Conservation (phyloP, 176 grass and related monocot species). For the Oryza rufipogon region DNA sequence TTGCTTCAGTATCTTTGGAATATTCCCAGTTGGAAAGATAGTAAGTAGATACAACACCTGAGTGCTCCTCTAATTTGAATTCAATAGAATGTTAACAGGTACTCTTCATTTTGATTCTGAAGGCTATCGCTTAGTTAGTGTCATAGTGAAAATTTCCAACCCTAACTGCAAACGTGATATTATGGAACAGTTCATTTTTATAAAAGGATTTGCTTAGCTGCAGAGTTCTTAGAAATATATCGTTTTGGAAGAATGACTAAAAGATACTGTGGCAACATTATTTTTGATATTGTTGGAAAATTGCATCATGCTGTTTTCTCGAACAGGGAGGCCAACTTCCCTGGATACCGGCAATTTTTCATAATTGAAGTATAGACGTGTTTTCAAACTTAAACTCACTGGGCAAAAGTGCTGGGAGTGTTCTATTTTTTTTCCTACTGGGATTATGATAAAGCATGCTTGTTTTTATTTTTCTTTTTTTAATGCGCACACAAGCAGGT, state of each 20-base stretch:
- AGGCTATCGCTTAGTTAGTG: slow-evolving; percentile 36
- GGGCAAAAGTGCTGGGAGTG: background rate
- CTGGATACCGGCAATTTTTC: background rate
- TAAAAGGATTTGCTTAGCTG: background rate
- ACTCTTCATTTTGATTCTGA: slow-evolving; percentile 43
- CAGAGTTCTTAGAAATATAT: background rate
- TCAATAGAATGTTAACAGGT: slow-evolving; percentile 23
- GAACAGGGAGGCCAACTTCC: background rate
- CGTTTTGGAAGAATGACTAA: background rate
- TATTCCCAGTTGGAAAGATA: slow-evolving; percentile 96
- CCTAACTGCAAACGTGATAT: slow-evolving; percentile 27
- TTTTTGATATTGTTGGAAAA: no score
- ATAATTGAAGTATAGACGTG: background rate
- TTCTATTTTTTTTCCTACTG: background rate
- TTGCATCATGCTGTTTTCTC: background rate
- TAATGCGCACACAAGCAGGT: background rate
- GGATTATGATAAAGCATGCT: no score
- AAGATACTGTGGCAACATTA: no score
- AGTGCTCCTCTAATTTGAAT: slow-evolving; percentile 25
- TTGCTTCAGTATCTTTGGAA: slow-evolving; percentile 99
- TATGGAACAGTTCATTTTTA: background rate
- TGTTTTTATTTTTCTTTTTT: background rate
- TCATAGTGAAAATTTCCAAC: background rate
- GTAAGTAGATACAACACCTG: slow-evolving; percentile 60
- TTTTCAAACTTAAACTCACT: background rate